Percentiles rank a stretch among this genome's conserved stretches.
These are phyloP conservation scores for Trichoderma sp. DNA, from an alignment of 2,329 filamentous ascomycete species.

Conservation along the genomic window DNA sequence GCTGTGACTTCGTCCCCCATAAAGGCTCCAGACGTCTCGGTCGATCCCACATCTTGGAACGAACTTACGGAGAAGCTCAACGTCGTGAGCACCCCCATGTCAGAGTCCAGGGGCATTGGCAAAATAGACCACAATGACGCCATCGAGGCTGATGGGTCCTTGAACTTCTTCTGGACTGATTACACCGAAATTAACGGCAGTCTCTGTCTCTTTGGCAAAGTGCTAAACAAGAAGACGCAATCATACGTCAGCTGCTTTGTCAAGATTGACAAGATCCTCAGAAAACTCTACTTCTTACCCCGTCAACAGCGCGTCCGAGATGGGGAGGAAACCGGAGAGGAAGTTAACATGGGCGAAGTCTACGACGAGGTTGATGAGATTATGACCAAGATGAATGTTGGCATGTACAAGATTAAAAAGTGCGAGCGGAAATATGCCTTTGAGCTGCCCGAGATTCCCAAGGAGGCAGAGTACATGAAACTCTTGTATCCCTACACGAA, in stretches of 20 bases:
- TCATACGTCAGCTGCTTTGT: constrained; percentile 89
- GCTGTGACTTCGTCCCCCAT: constrained; percentile 77
- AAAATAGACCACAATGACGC: constrained; percentile 83
- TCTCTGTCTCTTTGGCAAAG: constrained; percentile 93
- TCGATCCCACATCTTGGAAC: constrained; percentile 88
- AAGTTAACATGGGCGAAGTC: constrained; percentile 84
- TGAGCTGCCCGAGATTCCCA: constrained; percentile 82
- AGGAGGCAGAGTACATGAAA: constrained; percentile 89
- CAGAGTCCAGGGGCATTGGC: constrained; percentile 65
- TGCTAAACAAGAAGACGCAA: constrained; percentile 81
- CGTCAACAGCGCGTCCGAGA: constrained; percentile 60
- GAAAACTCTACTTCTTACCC: constrained; percentile 92
- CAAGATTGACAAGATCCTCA: constrained; percentile 90
- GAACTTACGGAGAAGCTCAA: constrained; percentile 83
- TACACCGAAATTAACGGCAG: constrained; percentile 91
- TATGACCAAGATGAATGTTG: constrained; percentile 84
- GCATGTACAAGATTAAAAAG: constrained; percentile 90
- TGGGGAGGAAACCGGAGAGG: constrained; percentile 71
- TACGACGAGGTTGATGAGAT: constrained; percentile 85
- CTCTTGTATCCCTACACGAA: constrained; percentile 95
- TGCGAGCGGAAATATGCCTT: constrained; percentile 94
- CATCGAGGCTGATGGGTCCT: constrained; percentile 88
- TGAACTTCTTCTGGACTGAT: constrained; percentile 96
- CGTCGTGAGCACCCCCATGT: constrained; percentile 71
- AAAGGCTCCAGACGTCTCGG: constrained; percentile 56